Conservation (phyloP, 179 eudicot species). For the Beta lomatogona region DNA sequence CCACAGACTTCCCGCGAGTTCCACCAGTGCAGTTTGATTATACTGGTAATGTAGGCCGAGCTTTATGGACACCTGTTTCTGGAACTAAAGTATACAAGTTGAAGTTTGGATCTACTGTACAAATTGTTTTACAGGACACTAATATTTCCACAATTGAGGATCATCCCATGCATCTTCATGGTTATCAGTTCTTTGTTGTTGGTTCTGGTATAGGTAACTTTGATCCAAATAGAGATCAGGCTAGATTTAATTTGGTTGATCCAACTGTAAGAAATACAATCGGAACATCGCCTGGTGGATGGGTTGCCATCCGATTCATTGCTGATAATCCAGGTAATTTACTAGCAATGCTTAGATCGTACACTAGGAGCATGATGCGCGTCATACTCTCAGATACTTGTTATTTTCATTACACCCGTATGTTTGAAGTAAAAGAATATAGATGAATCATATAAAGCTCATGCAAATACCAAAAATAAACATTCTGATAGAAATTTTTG, state of each 20-base stretch:
- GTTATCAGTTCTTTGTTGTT: slow-evolving; percentile 45
- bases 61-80: slow-evolving; percentile 62
- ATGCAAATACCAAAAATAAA: no score
- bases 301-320: slow-evolving; percentile 71
- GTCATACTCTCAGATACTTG: no score
- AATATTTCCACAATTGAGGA: slow-evolving; percentile 69
- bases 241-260: slow-evolving; percentile 56
- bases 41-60: slow-evolving; percentile 75
- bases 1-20: slow-evolving; percentile 75
- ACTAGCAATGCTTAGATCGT: neutral
- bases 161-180: slow-evolving; percentile 93
- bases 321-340: slow-evolving; percentile 68
- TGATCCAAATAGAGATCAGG: slow-evolving; percentile 47
- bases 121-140: slow-evolving; percentile 73
- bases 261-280: slow-evolving; percentile 66
- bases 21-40: slow-evolving; percentile 77
- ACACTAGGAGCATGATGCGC: no score
- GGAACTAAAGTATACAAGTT: slow-evolving; percentile 73
- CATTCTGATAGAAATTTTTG: no score
- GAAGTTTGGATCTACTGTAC: slow-evolving; percentile 67
- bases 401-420: no score
- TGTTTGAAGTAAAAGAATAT: no score
- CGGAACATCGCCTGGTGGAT: slow-evolving; percentile 70
- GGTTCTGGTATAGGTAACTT: slow-evolving; percentile 77
- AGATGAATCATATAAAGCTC: no score